Evolutionary conservation across 2,329 filamentous ascomycete species (phyloP).

Genomic region (Aaosphaeria arxii): DNA sequence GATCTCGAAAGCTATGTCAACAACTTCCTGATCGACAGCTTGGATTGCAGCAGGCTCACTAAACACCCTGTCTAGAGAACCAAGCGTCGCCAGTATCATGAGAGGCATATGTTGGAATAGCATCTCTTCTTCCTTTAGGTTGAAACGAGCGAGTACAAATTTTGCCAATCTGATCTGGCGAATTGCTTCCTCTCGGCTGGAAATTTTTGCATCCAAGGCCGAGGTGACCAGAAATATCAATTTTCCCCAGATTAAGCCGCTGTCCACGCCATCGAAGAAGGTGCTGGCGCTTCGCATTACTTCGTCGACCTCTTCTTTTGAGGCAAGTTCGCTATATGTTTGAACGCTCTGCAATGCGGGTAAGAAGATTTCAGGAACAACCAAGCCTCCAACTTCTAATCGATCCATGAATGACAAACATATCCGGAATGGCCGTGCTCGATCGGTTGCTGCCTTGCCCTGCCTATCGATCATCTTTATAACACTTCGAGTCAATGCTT

Average conservation of each 20-base stretch:
- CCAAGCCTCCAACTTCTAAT: conserved; percentile 90
- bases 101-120: conserved; percentile 79
- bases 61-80: conserved; percentile 41
- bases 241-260: conserved; percentile 86
- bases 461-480: conserved; percentile 69
- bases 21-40: conserved; percentile 12
- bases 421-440: conserved; percentile 82
- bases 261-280: conserved; percentile 97
- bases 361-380: conserved; percentile 85
- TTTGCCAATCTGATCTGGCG: conserved; percentile 69
- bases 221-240: conserved; percentile 64
- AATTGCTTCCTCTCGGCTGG: conserved; percentile 44
- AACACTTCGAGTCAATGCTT: conserved; percentile 70
- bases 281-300: conserved; percentile 89
- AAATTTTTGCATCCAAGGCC: conserved; percentile 50
- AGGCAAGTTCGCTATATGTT: conserved; percentile 64
- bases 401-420: conserved; percentile 96
- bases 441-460: conserved; percentile 58
- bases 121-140: conserved; percentile 96
- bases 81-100: conserved; percentile 62
- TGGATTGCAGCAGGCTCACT: conserved; percentile 2
- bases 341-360: conserved; percentile 79
- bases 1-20: conserved; percentile 32
- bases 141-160: conserved; percentile 86
- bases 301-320: conserved; percentile 74